Evolutionary conservation across 305 asterid species (phyloP).

Genomic region (Euphrasia arctica): DNA sequence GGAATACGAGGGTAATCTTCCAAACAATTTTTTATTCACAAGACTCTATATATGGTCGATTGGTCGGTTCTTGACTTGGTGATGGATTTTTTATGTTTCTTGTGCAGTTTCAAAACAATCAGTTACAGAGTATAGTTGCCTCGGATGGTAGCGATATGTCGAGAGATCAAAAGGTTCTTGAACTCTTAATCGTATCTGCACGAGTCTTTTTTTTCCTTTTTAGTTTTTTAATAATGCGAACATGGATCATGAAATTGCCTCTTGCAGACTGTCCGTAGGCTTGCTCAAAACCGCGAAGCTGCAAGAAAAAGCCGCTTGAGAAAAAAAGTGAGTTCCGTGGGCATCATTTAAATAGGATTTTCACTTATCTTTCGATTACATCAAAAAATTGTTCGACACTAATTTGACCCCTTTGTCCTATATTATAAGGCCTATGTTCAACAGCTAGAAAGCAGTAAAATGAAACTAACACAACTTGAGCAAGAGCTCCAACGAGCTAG

Average conservation of each 20-base stretch:
- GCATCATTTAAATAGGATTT: slow-evolving; percentile 4
- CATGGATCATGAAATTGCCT: slow-evolving; percentile 24
- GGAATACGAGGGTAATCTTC: slow-evolving; percentile 58
- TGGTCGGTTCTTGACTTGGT: slow-evolving; percentile 22
- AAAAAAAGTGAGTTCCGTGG: slow-evolving; percentile 53
- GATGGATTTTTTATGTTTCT: slow-evolving; percentile 24
- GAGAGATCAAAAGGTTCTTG: slow-evolving; percentile 91
- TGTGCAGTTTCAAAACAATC: slow-evolving; percentile 61
- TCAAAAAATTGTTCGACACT: slow-evolving; percentile 1
- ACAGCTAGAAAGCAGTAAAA: slow-evolving; percentile 90
- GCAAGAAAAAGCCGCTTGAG: slow-evolving; percentile 98
- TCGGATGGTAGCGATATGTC: slow-evolving; percentile 91
- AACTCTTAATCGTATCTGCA: slow-evolving; percentile 13
- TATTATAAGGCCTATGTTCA: slow-evolving; percentile 83
- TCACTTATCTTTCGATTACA: neutral
- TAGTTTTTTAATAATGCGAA: neutral
- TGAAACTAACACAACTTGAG: slow-evolving; percentile 93
- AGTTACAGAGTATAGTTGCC: slow-evolving; percentile 46
- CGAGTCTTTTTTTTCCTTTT: neutral
- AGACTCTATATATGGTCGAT: neutral
- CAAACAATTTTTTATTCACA: neutral
- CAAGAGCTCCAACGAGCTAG: slow-evolving; percentile 96
- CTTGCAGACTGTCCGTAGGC: slow-evolving; percentile 94
- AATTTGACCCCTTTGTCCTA: slow-evolving; percentile 10
- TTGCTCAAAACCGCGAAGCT: slow-evolving; percentile 99